Evolutionary conservation across 192 early-diverging fungal species (phyloP), one percentile per base, ranked within the genome.

Genomic region (Coemansia sp.): DNA sequence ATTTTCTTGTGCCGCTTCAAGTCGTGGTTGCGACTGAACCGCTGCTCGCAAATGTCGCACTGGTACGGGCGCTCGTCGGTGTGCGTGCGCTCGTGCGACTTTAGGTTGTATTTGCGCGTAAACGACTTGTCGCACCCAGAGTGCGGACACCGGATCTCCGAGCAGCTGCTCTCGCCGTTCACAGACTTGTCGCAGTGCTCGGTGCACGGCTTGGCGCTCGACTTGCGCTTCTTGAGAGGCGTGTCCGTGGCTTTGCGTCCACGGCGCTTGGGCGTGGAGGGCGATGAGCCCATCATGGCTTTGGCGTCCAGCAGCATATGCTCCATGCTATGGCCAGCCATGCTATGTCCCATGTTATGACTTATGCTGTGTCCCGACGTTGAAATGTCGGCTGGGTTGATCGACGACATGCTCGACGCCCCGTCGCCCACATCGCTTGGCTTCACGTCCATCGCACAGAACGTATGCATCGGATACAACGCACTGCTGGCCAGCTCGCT

Each of bases 71-170:
- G 82, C 59, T 89, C 88, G 39, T 86, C 84, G 0, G 88, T 88
- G 77, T 96, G 94, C 12, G 90, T 91, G 35, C 86, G 74, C 55
- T 88, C 83, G 62, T 97, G 93, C 25, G 87, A 88, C 66, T 91
- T 90, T 17, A 97, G 77, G 80, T 96, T 97, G 67, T 93, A 97
- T 22, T 85, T 85, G 31, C 94, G 83, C 6, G 90, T 90, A 76
- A 97, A 97, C 12, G 83, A 82, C 70, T 92, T 94, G 69, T 85
- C 79, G 74, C 95, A 97, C 22, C 86, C 84, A 0, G 91, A 90
- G 60, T 86, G 87, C 10, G 81, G 83, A 63, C 87, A 90, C 58
- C 71, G 74, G 50, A 77, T 77, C 64, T 68, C 65, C 5, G 59
- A 65, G 67, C 78, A 81, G 54, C 43, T 60, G 49, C 58, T 41